phyloP scores from a whole-genome alignment of 345 rosid species.

The Pugionium cornutum region DNA sequence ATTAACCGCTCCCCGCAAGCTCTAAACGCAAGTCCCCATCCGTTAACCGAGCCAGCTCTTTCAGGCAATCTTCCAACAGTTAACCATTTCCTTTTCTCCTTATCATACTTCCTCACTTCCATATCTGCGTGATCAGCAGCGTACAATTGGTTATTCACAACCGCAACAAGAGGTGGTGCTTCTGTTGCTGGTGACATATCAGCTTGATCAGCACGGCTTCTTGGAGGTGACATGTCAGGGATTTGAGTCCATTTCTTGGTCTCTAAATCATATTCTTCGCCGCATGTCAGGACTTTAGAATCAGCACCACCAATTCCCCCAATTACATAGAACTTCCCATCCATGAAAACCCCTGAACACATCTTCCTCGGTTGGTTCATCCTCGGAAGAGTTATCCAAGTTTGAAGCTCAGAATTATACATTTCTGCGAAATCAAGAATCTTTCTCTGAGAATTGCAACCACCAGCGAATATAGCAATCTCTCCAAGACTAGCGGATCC shows the following conservation, averaged over 20 bases:
- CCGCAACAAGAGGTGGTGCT: slow-evolving; percentile 36
- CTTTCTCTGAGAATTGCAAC: slow-evolving; percentile 67
- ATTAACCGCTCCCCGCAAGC: slow-evolving; percentile 38
- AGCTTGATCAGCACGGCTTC: slow-evolving; percentile 48
- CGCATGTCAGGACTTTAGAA: slow-evolving; percentile 60
- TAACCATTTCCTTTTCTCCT: slow-evolving; percentile 58
- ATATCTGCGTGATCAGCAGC: too few species aligned
- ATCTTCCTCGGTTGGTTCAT: slow-evolving; percentile 86
- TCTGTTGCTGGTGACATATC: slow-evolving; percentile 66
- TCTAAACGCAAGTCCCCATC: slow-evolving; percentile 97
- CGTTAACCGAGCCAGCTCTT: slow-evolving; percentile 79
- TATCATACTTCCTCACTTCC: slow-evolving; percentile 54
- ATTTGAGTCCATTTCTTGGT: slow-evolving; percentile 70
- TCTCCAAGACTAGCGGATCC: slow-evolving; percentile 94
- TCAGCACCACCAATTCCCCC: slow-evolving; percentile 75
- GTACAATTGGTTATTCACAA: too few species aligned
- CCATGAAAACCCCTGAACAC: slow-evolving; percentile 54
- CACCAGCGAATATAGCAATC: slow-evolving; percentile 85
- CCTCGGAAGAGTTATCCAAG: slow-evolving; percentile 62
- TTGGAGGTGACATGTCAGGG: slow-evolving; percentile 77
- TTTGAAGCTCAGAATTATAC: slow-evolving; percentile 83
- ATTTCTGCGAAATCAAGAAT: slow-evolving; percentile 71
- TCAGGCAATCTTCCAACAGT: slow-evolving; percentile 80
- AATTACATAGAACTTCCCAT: too few species aligned
- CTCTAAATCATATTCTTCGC: slow-evolving; percentile 79